Conservation (phyloP, 192 early-diverging fungal species). For the Pilobolus umbonatus region DNA sequence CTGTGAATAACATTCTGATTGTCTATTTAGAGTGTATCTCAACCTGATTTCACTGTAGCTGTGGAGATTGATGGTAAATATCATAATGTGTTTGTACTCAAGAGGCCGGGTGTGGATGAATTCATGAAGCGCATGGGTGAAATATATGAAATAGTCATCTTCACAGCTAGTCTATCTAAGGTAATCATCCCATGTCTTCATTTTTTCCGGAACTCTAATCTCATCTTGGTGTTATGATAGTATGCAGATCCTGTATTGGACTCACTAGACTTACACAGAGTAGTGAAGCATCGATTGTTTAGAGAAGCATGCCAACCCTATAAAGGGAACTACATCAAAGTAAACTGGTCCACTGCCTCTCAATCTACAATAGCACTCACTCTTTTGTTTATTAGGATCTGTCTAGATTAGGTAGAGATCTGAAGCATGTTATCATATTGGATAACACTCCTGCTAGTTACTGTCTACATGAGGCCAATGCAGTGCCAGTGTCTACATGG, state of each 20-base stretch:
- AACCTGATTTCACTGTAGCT: constrained; percentile 89
- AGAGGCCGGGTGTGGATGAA: constrained; percentile 92
- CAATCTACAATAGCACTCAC: background rate
- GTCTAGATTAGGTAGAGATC: constrained; percentile 79
- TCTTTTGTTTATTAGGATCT: constrained; percentile 56
- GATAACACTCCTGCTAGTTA: constrained; percentile 98
- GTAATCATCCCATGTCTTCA: constrained; percentile 25
- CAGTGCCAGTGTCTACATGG: constrained; percentile 94
- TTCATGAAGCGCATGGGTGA: constrained; percentile 84
- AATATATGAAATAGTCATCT: constrained; percentile 91
- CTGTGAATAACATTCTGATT: background rate
- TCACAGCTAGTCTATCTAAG: constrained; percentile 92
- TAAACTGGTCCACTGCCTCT: constrained; percentile 2
- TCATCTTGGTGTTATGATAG: constrained; percentile 41
- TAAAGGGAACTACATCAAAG: constrained; percentile 97
- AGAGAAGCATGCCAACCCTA: constrained; percentile 92
- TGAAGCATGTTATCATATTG: constrained; percentile 83
- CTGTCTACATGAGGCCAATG: constrained; percentile 93
- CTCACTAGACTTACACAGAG: constrained; percentile 76
- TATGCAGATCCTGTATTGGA: constrained; percentile 99
- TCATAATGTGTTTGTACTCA: constrained; percentile 95
- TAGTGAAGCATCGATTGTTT: constrained; percentile 91
- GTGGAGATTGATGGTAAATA: constrained; percentile 87
- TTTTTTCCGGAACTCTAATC: background rate
- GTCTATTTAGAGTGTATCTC: constrained; percentile 48